Evolutionary conservation across 2,329 filamentous ascomycete genomes (phyloP).

Genomic region (Podosphaera aphanis): DNA sequence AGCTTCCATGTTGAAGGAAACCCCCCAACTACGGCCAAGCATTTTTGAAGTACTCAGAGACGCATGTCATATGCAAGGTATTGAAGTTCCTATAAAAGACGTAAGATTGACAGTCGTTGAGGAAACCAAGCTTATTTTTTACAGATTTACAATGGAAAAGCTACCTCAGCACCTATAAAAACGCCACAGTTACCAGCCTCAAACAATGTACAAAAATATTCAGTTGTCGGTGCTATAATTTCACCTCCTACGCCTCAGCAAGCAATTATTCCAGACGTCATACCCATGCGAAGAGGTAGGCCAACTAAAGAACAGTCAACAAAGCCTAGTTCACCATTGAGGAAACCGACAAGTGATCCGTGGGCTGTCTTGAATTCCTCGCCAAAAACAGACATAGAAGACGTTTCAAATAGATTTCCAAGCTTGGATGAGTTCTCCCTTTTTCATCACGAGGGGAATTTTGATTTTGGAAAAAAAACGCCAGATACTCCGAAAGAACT

Average conservation of each 20-base stretch:
- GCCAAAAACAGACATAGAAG: slow-evolving; percentile 36
- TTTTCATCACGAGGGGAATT: slow-evolving; percentile 64
- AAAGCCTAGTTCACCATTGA: slow-evolving; percentile 37
- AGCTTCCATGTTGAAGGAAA: slow-evolving; percentile 81
- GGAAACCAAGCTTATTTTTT: slow-evolving; percentile 2
- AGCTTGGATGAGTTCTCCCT: slow-evolving; percentile 84
- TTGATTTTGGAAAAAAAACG: slow-evolving; percentile 50
- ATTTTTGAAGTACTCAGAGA: slow-evolving; percentile 85
- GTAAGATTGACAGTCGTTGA: slow-evolving; percentile 28
- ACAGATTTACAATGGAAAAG: slow-evolving; percentile 48
- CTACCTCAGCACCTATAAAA: slow-evolving; percentile 36
- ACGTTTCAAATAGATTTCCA: slow-evolving; percentile 67
- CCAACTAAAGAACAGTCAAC: slow-evolving; percentile 28
- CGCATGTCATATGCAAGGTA: slow-evolving; percentile 70
- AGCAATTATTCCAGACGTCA: slow-evolving; percentile 62
- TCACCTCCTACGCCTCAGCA: slow-evolving; percentile 49
- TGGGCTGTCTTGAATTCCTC: slow-evolving; percentile 73
- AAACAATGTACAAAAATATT: slow-evolving; percentile 25
- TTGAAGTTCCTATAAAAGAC: slow-evolving; percentile 69
- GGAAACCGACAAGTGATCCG: slow-evolving; percentile 52
- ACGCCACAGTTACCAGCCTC: slow-evolving; percentile 35
- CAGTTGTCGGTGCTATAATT: slow-evolving; percentile 61
- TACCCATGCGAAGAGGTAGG: slow-evolving; percentile 77
- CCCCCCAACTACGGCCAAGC: slow-evolving; percentile 53
- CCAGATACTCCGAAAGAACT: slow-evolving; percentile 27